Conservation (phyloP, 345 rosid species). For the Alliaria petiolata region DNA sequence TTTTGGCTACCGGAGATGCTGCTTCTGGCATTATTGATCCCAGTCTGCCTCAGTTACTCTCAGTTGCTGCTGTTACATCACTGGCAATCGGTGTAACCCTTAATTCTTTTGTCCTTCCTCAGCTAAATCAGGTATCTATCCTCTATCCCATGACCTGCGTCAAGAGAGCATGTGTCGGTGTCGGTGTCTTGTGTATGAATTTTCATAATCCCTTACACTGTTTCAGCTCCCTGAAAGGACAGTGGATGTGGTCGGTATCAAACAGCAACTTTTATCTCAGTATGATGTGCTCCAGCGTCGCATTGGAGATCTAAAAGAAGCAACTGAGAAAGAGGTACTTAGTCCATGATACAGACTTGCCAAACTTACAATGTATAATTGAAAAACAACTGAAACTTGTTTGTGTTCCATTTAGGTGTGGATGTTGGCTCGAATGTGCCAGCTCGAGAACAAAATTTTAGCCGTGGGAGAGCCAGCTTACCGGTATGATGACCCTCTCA, state of each 20-base stretch:
- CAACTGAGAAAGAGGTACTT: conserved; percentile 79
- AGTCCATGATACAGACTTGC: background rate
- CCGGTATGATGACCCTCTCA: conserved; percentile 51
- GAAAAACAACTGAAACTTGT: background rate
- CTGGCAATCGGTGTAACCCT: conserved; percentile 71
- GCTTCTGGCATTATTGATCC: conserved; percentile 85
- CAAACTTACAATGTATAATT: background rate
- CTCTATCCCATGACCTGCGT: background rate
- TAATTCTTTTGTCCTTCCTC: conserved; percentile 58
- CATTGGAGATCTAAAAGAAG: conserved; percentile 71
- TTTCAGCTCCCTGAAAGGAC: conserved; percentile 82
- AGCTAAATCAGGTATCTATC: conserved; percentile 55
- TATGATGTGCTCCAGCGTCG: conserved; percentile 85
- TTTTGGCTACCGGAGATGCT: conserved; percentile 89
- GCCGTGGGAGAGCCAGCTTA: conserved; percentile 93
- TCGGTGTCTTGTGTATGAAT: conserved; percentile 3
- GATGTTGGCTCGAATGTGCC: conserved; percentile 97
- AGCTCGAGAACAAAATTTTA: conserved; percentile 92
- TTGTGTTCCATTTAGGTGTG: conserved; percentile 51
- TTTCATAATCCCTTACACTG: conserved; percentile 5
- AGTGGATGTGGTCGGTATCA: conserved; percentile 61
- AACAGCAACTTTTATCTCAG: conserved; percentile 83
- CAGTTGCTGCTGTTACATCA: conserved; percentile 69
- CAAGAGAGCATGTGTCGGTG: background rate
- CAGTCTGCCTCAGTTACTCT: conserved; percentile 77